Evolutionary conservation across 108 stramenopile species (phyloP).

Genomic region (Cyclotella atomus): DNA sequence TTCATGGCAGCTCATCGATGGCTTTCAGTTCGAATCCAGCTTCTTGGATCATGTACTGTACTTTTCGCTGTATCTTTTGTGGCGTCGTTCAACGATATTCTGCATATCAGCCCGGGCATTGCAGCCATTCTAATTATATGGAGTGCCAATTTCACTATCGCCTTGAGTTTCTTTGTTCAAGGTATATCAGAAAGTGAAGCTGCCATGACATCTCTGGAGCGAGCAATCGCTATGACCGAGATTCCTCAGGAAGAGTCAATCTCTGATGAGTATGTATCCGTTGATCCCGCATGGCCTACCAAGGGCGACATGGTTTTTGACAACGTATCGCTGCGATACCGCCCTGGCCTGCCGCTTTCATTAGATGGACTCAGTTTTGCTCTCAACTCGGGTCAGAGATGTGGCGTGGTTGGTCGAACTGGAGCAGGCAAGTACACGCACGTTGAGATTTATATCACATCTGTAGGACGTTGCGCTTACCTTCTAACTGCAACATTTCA

Average conservation of each 20-base stretch:
- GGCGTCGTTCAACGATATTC: conserved; percentile 60
- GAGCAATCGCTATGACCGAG: conserved; percentile 70
- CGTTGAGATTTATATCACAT: no score
- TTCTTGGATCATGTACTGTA: conserved; percentile 70
- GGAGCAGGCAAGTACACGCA: conserved; percentile 86
- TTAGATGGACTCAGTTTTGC: conserved; percentile 71
- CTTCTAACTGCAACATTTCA: no score
- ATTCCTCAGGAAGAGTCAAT: conserved; percentile 66
- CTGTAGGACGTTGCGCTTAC: no score
- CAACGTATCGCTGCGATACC: conserved; percentile 74
- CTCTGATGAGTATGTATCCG: conserved; percentile 17
- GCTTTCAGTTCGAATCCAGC: conserved; percentile 89
- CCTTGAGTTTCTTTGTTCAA: conserved; percentile 78
- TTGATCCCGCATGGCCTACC: conserved; percentile 63
- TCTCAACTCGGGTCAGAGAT: conserved; percentile 68
- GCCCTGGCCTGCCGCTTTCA: conserved; percentile 72
- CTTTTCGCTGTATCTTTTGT: conserved; percentile 62
- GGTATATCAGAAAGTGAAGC: conserved; percentile 81
- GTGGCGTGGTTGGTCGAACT: conserved; percentile 79
- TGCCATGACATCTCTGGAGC: conserved; percentile 84
- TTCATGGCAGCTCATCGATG: conserved; percentile 85
- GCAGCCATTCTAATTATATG: conserved; percentile 46
- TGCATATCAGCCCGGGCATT: conserved; percentile 63
- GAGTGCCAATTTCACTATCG: conserved; percentile 75
- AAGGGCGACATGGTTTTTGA: conserved; percentile 67